These are phyloP conservation scores for Arachnopeziza araneosa DNA, from an alignment of 2,329 filamentous ascomycete genomes.

Conservation along the genomic window DNA sequence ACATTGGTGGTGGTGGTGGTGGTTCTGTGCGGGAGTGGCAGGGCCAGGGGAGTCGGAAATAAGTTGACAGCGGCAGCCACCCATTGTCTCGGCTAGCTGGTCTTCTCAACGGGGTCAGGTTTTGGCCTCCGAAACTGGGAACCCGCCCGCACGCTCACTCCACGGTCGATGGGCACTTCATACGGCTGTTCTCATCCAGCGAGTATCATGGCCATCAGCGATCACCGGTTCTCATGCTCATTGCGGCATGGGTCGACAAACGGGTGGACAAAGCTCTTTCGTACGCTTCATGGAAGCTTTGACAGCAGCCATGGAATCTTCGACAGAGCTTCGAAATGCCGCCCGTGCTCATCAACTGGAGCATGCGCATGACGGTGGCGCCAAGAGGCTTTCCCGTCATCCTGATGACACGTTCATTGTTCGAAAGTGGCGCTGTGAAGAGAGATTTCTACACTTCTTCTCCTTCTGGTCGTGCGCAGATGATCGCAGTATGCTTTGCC, in stretches of 20 bases:
- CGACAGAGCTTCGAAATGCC: background rate
- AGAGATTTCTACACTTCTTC: background rate
- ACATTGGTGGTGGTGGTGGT: no score
- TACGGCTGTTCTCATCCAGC: background rate
- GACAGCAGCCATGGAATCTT: background rate
- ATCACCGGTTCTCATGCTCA: background rate
- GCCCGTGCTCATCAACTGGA: background rate
- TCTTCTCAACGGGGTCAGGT: background rate
- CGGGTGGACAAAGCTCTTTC: background rate
- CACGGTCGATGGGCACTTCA: background rate
- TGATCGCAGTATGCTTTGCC: background rate
- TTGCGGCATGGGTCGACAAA: background rate
- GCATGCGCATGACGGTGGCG: background rate
- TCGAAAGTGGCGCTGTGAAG: background rate
- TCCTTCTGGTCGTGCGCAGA: background rate
- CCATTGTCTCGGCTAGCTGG: background rate
- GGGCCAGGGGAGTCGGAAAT: background rate
- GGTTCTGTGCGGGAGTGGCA: background rate
- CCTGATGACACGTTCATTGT: background rate
- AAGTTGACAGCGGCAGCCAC: background rate
- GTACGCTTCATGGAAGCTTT: background rate
- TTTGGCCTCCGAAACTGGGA: background rate
- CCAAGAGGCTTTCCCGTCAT: background rate
- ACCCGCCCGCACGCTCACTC: background rate
- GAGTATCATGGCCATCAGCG: background rate